Evolutionary conservation across 768 basidiomycete genomes (phyloP).

Genomic region (Amyloporia xantha): DNA sequence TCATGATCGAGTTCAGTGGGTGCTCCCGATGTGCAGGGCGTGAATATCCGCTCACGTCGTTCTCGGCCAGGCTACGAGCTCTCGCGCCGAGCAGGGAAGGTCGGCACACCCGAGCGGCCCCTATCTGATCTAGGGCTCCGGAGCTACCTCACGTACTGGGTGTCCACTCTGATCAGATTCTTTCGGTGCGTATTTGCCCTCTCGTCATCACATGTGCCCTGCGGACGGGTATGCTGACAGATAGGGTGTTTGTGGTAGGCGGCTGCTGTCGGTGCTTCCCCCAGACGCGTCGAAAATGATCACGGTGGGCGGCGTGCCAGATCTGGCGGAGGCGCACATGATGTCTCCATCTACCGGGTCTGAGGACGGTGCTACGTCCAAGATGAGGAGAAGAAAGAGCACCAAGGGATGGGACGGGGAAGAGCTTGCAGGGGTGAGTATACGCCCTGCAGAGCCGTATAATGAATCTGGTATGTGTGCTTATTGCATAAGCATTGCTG

Average conservation of each 20-base stretch:
- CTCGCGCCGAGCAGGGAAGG: constrained; percentile 68
- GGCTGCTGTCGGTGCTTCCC: constrained; percentile 55
- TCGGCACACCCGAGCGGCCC: constrained; percentile 92
- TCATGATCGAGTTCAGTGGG: constrained; percentile 98
- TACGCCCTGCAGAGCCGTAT: constrained; percentile 9
- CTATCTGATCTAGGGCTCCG: constrained; percentile 88
- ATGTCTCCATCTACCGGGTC: constrained; percentile 17
- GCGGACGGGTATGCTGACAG: not conserved
- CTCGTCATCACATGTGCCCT: not conserved
- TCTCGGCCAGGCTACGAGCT: constrained; percentile 76
- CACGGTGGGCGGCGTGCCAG: constrained; percentile 28
- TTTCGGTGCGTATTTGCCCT: constrained; percentile 47
- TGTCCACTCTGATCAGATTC: constrained; percentile 77
- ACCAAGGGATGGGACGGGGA: constrained; percentile 77
- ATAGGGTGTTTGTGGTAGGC: constrained; percentile 26
- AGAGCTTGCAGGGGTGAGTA: constrained; percentile 21
- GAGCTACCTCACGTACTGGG: constrained; percentile 88
- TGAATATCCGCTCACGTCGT: not conserved
- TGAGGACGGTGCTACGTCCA: constrained; percentile 11
- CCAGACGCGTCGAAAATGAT: constrained; percentile 42
- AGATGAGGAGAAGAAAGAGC: constrained; percentile 40
- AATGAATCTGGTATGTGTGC: constrained; percentile 17
- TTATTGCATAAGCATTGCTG: not conserved
- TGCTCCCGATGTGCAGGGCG: not conserved
- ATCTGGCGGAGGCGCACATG: constrained; percentile 22